Evolutionary conservation across 108 stramenopile genomes (phyloP), one percentile per base, ranked within the genome.

Genomic region (Epithemia pelagica): DNA sequence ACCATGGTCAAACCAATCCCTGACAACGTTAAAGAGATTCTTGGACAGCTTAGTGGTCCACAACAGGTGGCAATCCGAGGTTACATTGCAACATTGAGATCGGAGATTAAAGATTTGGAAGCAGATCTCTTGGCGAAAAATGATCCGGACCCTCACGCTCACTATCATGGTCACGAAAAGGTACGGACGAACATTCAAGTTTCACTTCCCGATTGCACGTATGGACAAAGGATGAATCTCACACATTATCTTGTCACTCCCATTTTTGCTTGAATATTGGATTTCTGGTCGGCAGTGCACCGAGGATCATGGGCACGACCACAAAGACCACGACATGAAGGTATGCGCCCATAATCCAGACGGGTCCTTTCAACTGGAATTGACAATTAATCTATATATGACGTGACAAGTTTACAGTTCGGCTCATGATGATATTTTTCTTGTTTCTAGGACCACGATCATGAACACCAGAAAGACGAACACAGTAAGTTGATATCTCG

Each of bases 81-180:
- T 23, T 84, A 84, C 72, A 75, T 84, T 62, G 83, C 75, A 28
- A 74, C 76, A 3, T 61, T 84, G 24, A 63, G 79, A 23, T 75
- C 77, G 25, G 74, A 77, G 64, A 67, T 84, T 58, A 84, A 84
- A 46, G 76, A 61, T 26, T 54, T 70, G 57, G 72, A 80, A 28
- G 74, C 59, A 28, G 32, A 73, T 30, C 29, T 79, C 27, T 64
- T 55, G 20, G 70, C 71, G 2, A 28, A 73, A 28, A 68, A 63
- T 18, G 56, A 68, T 3, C 28, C 30, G 18, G 84, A 86, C 61
- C 74, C 75, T 19, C 87, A 92, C 63, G 87, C 87, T 15, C 91
- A 92, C 70, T 92, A 82, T 61, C 91, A 92, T 54, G 91, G 91
- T 5, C 82, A 87, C 32, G 86, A 89, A 28, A 86, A 82, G 76